Base-by-base conservation (phyloP, 2,329 filamentous ascomycete genomes). In the Zarea fungicola region DNA sequence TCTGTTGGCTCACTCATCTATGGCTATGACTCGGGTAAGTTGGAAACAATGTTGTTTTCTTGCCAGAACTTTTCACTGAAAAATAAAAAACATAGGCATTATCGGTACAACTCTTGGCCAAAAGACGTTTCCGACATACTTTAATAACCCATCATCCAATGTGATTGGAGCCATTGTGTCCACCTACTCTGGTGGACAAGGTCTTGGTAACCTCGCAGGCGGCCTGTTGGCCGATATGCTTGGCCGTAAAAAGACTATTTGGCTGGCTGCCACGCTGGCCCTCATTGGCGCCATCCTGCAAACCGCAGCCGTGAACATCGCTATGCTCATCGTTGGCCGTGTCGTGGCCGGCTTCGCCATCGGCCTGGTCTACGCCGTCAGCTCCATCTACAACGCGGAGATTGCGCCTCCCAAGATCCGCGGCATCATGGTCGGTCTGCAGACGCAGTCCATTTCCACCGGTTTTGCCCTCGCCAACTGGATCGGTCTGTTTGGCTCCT, bases 231-330 rank as follows among this genome's bases (percentile, higher is more conserved):
- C n/a, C n/a, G 81, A 85, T 42, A 53, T 65, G 0, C 59, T 74
- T 1, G 72, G 71, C 16, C 56, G 72, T 31, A 60, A 74, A 35
- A 76, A 73, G 7, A 81, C 81, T 26, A 77, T 84, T 49, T 68
- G 77, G 31, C 19, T 67, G 1, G 82, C 81, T 14, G 74, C 74
- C 22, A 53, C 65, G 4, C 73, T 83, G 52, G 77, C 84, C 69
- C 70, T 80, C 3, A 50, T 80, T 11, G 81, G 81, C 2, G 79
- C 80, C 23, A 65, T 75, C 4, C 69, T 85, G n/a, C 82, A 85
- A 60, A 66, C 76, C 19, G 68, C 69, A 5, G 49, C 67, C 1
- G 62, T 61, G 60, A 66, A 61, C 4, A 59, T 75, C 18, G 65
- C 68, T 0, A 74, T 78, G 50, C 65, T 78, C 36, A 72, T 79